A percentile compares a stretch with the other conserved stretches of the same genome.
Evolutionary conservation across 148 eudicot species (phyloP).

Genomic region (Vaccinium corymbosum): DNA sequence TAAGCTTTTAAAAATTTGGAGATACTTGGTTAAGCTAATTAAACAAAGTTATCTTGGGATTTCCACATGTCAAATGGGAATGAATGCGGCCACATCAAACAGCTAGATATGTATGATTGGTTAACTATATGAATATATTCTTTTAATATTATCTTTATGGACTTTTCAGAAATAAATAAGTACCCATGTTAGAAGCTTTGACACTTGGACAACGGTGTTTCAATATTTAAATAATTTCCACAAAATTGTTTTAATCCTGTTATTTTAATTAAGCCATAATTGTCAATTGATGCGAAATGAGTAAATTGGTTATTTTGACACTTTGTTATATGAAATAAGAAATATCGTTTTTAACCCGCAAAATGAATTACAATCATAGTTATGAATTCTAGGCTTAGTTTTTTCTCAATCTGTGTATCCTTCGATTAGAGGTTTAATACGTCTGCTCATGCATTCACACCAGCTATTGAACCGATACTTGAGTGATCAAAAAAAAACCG

Average conservation of each 20-base stretch:
- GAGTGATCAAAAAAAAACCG: no score
- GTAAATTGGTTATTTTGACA: background rate
- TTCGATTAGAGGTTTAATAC: background rate
- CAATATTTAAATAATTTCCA: background rate
- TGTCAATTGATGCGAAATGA: background rate
- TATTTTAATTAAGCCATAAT: background rate
- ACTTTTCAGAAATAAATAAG: background rate
- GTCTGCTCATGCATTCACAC: background rate
- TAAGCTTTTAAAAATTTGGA: slow-evolving; percentile 20
- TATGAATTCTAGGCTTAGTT: no score
- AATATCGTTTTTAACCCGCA: background rate
- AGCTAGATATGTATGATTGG: background rate
- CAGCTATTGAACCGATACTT: background rate
- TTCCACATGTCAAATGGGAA: slow-evolving; percentile 25
- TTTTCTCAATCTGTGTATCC: background rate
- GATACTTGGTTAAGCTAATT: slow-evolving; percentile 15
- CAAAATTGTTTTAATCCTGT: no score
- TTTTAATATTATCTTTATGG: background rate
- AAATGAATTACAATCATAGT: no score
- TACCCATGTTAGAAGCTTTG: background rate
- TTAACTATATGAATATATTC: background rate
- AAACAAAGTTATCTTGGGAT: slow-evolving; percentile 28
- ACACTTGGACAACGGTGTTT: background rate
- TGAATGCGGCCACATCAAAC: slow-evolving; percentile 21
- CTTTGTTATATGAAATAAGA: background rate